Base-by-base conservation (phyloP, 2,329 filamentous ascomycete species). In the Neonectria coccinea region DNA sequence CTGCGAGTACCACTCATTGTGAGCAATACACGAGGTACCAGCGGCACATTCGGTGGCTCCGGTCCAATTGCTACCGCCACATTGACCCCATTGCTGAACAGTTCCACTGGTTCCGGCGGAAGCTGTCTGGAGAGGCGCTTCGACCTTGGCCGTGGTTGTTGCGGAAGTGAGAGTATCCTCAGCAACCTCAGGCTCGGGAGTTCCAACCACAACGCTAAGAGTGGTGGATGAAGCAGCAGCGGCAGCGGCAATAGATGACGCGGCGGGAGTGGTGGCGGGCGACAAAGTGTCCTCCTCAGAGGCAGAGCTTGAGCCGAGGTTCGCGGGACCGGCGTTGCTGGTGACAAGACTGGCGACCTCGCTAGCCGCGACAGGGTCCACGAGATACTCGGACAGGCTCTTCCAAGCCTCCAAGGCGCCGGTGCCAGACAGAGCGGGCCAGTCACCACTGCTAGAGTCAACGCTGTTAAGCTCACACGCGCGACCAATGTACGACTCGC, bases 1-100 rank as follows among this genome's bases (percentile, higher is more conserved):
- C 67, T 76, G 74, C 4, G 68, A 74, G 70, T 76, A 76, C 68
- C 71, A 75, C 29, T 75, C 68, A 56, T 75, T 75, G 42, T 67
- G 64, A 41, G 63, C 65, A 27, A 68, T 66, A 55, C 74, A 76
- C 5, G 67, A 70, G 14, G 67, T 65, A 18, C 75, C 74, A 12
- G 64, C 44, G 18, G 53, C 71, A 45, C 74, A 76, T 12, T 63
- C 59, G 14, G 71, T 74, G 29, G 70, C 53, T 18, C 74, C 74
- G n/a, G 63, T 73, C 48, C 56, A 75, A 53, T 65, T 64, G 5
- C 45, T 57, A 12, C 74, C 74, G 41, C 73, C 74, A 44, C 74
- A 76, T 62, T 75, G 74, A 16, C 66, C 59, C 67, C 66, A 68
- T 4, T 64, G 64, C 8, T 56, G 36, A n/a, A 59, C 55, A 3